phyloP scores from a whole-genome alignment of 371 early-diverging fungal genomes.

The Vairimorpha necatrix region DNA sequence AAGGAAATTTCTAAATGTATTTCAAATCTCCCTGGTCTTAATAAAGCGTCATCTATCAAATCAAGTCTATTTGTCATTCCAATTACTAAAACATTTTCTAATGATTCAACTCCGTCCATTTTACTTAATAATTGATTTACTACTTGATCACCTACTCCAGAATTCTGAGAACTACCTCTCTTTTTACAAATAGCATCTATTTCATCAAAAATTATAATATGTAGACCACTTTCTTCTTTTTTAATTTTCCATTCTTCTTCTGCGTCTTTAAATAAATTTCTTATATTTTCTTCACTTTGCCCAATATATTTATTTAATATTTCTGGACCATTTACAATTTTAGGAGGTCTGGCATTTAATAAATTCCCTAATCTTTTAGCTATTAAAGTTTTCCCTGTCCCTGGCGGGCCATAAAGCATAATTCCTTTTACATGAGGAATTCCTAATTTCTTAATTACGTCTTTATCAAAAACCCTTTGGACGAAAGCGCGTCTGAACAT shows the following conservation, averaged over 20 bases:
- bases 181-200: slow-evolving; percentile 98
- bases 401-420: slow-evolving; percentile 80
- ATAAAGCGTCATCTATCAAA: slow-evolving; percentile 64
- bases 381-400: slow-evolving; percentile 97
- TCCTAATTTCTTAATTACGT: slow-evolving; percentile 84
- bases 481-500: slow-evolving; percentile 98
- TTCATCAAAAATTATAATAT: slow-evolving; percentile 99
- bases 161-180: slow-evolving; percentile 83
- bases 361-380: slow-evolving; percentile 96
- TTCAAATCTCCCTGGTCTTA: slow-evolving; percentile 68
- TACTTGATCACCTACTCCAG: slow-evolving; percentile 93
- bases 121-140: slow-evolving; percentile 95
- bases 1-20: slow-evolving; percentile 65
- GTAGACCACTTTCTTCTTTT: slow-evolving; percentile 83
- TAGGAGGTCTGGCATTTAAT: slow-evolving; percentile 87
- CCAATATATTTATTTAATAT: slow-evolving; percentile 97
- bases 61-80: slow-evolving; percentile 66
- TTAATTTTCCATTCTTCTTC: slow-evolving; percentile 83
- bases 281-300: slow-evolving; percentile 93
- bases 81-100: slow-evolving; percentile 66
- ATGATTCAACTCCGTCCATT: slow-evolving; percentile 66
- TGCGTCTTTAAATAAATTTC: slow-evolving; percentile 91
- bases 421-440: slow-evolving; percentile 90
- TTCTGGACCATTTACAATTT: slow-evolving; percentile 95
- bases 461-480: slow-evolving; percentile 90